Evolutionary conservation across 345 rosid genomes (phyloP), one percentile per base, ranked within the genome.

Genomic region (Populus tremula): DNA sequence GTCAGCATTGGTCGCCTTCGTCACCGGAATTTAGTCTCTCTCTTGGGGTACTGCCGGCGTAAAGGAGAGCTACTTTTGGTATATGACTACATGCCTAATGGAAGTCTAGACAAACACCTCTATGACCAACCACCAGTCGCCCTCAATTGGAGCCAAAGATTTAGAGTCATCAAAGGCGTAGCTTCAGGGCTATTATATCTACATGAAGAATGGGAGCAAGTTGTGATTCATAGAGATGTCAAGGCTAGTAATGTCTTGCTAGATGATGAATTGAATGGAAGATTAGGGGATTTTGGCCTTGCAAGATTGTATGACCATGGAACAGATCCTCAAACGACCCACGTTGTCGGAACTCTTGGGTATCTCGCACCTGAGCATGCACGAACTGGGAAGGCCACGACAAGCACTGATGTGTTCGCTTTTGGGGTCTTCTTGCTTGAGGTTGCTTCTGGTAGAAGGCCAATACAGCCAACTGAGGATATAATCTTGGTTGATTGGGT

Each of bases 201-300:
- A 1, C 95, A 91, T 17, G 87, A 91, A 73, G 95, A 82, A 75
- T 91, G 93, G 90, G 91, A 89, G 31, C 90, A 89, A 74, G 89
- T 88, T 33, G 91, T 91, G 67, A 74, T 91, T 73, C 94, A 91
- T 45, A 87, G 92, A 43, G 92, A 89, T 68, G 85, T 89, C 0
- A 91, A 91, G 71, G 94, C 93, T 0, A 89, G 93, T 38, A 89
- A 91, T 33, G 89, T 91, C n/a, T 29, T 91, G 56, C 68, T 91
- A 62, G 94, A 91, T 54, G 87, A 76, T 18, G 90, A 91, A 17
- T 71, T 85, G 21, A 88, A 87, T 3, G 92, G 87, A 23, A 84
- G 89, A 18, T 66, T 91, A 5, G 91, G 93, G 0, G 95, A 91
- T 78, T 91, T 91, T 50, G 93, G 95, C 7, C 86, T 91, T 11